These are phyloP conservation scores for Euphrasia confusa DNA, from an alignment of 257 asterid genomes.

Conservation along the genomic window DNA sequence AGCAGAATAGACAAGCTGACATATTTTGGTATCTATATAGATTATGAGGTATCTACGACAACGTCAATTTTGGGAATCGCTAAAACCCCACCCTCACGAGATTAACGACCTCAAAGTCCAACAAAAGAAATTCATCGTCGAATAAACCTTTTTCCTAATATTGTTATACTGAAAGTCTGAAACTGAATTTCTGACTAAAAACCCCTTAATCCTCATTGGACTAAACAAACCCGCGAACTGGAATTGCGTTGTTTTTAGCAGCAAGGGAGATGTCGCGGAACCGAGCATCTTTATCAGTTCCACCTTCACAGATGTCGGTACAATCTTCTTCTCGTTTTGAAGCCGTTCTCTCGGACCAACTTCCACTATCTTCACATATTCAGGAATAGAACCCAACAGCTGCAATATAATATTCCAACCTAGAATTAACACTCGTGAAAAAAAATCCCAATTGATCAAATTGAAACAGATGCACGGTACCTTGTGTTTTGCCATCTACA, in stretches of 20 bases:
- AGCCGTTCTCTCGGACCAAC: constrained; percentile 95
- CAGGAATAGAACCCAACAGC: constrained; percentile 57
- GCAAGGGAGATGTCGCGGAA: constrained; percentile 74
- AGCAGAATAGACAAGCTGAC: not conserved
- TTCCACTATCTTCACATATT: constrained; percentile 77
- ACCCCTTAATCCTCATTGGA: too few species aligned
- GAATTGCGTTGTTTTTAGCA: constrained; percentile 54
- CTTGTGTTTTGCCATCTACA: constrained; percentile 38
- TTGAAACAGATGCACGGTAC: constrained; percentile 24
- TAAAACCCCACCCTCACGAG: too few species aligned
- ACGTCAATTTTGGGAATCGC: too few species aligned
- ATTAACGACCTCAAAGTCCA: too few species aligned
- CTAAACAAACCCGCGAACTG: constrained; percentile 75
- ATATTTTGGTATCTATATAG: too few species aligned
- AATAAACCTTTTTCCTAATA: too few species aligned
- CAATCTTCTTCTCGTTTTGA: constrained; percentile 82
- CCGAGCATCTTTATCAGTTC: constrained; percentile 75
- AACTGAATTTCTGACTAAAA: too few species aligned
- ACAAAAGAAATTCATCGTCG: too few species aligned
- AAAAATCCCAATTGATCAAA: not conserved
- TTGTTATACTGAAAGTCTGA: too few species aligned
- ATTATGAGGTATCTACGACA: too few species aligned
- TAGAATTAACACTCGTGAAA: not conserved
- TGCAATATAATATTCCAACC: constrained; percentile 38
- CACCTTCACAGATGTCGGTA: constrained; percentile 75